Conservation (phyloP, 148 eudicot species). For the Cornus florida region DNA sequence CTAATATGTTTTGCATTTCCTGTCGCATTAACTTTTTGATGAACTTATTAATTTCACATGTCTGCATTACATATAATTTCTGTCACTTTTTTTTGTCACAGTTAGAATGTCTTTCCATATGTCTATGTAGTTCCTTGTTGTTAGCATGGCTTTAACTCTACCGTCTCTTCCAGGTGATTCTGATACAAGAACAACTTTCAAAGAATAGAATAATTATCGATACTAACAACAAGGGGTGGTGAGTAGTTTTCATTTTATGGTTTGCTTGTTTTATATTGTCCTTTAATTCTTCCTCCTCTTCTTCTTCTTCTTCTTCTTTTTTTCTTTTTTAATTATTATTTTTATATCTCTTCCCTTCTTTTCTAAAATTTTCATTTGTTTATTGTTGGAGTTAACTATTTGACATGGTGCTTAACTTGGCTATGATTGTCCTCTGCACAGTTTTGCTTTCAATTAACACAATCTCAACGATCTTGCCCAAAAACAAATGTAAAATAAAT, state of each 20-base stretch:
- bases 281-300: not conserved
- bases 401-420: not conserved
- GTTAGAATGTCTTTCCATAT: not conserved
- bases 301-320: not conserved
- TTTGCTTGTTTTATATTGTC: not conserved
- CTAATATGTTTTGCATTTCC: not conserved
- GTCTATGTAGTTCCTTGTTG: constrained; percentile 1
- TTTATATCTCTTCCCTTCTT: not conserved
- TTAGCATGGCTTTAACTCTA: constrained; percentile 11
- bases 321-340: not conserved
- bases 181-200: constrained; percentile 96
- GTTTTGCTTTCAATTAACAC: not conserved
- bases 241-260: constrained; percentile 27
- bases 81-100: not conserved
- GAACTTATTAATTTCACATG: not conserved
- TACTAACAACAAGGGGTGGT: constrained; percentile 85
- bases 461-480: not conserved
- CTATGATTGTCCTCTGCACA: not conserved
- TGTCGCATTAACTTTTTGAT: not conserved
- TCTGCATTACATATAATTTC: not conserved
- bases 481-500: not conserved
- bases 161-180: constrained; percentile 63
- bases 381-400: not conserved
- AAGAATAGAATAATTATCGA: constrained; percentile 96
- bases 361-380: not conserved